Evolutionary conservation across 176 grass and related monocot genomes (phyloP).

Genomic region (Tillandsia leiboldiana): DNA sequence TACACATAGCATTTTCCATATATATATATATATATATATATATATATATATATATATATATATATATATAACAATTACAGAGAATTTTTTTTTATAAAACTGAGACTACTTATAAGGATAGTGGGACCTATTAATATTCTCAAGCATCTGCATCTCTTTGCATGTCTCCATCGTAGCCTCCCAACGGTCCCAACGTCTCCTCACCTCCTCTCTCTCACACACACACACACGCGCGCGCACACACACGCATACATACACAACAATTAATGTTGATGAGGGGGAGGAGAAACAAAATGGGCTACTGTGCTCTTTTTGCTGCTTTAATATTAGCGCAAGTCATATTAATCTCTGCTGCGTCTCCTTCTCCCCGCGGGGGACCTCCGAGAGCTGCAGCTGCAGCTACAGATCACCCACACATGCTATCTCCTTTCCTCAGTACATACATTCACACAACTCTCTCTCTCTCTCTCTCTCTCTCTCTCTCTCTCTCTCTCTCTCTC

Average conservation of each 20-base stretch:
- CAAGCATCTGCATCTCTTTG: not conserved
- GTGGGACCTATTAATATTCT: too few species aligned
- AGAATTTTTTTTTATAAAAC: too few species aligned
- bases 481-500: too few species aligned
- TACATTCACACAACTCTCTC: not conserved
- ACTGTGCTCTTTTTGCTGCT: not conserved
- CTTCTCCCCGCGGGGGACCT: not conserved
- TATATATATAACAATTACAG: too few species aligned
- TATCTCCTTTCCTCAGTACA: not conserved
- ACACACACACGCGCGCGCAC: not conserved
- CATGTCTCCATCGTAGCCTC: not conserved
- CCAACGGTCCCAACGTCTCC: not conserved
- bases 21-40: too few species aligned
- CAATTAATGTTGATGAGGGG: not conserved
- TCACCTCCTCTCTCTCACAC: slow-evolving; percentile 1
- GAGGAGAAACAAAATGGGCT: not conserved
- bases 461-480: not conserved
- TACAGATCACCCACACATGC: not conserved
- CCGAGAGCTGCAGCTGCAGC: not conserved
- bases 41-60: too few species aligned
- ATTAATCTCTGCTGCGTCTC: not conserved
- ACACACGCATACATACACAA: slow-evolving; percentile 4
- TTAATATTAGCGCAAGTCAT: not conserved
- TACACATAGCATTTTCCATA: too few species aligned
- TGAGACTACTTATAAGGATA: too few species aligned